These are phyloP conservation scores for Cyclanthera cordifolia DNA, from an alignment of 306 rosid species.

Conservation along the genomic window DNA sequence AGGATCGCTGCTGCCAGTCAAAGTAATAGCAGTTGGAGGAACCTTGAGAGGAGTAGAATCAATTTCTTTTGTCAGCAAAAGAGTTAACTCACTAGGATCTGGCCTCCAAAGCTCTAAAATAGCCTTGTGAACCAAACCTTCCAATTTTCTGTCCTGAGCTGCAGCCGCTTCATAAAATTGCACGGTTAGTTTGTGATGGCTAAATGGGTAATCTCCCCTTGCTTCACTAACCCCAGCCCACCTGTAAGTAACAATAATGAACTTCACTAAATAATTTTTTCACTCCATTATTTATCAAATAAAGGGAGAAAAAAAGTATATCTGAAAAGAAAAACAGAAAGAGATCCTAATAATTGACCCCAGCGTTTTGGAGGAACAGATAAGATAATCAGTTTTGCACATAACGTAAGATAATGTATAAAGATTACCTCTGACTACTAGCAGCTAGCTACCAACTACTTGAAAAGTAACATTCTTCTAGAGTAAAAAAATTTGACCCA, in stretches of 20 bases:
- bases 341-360: background rate
- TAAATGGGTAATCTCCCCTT: conserved; percentile 97
- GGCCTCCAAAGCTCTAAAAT: conserved; percentile 98
- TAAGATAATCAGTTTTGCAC: background rate
- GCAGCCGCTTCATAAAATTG: conserved; percentile 96
- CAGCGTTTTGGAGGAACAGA: background rate
- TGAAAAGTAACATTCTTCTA: background rate
- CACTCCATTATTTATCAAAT: background rate
- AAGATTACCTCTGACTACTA: background rate
- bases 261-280: background rate
- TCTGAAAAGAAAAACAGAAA: background rate
- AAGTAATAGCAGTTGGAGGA: conserved; percentile 90
- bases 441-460: background rate
- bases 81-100: conserved; percentile 81
- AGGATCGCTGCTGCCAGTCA: conserved; percentile 97
- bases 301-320: background rate
- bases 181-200: conserved; percentile 98
- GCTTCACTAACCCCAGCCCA: conserved; percentile 92
- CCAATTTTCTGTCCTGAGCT: conserved; percentile 96
- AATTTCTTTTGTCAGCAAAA: conserved; percentile 79
- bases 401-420: background rate
- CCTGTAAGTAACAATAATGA: conserved; percentile 32
- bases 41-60: conserved; percentile 83
- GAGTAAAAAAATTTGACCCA: background rate
- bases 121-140: conserved; percentile 97